Base-by-base conservation (phyloP, 352 stramenopile genomes). In the Phytophthora fragariaefolia region DNA sequence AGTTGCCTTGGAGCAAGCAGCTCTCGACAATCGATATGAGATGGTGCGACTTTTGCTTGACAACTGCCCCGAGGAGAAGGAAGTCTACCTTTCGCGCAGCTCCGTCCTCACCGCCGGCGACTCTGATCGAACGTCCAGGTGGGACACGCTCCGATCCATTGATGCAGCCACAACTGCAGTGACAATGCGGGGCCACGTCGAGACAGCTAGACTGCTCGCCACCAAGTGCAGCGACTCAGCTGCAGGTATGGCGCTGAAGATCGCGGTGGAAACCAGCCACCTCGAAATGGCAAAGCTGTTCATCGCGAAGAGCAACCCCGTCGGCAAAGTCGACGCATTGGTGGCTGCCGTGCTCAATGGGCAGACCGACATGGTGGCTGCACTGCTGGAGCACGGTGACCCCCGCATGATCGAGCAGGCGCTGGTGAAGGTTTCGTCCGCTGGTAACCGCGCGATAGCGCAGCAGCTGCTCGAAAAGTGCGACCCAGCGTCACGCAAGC, bases 331-430 rank as follows among this genome's bases (percentile, higher is more conserved):
- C 1, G 20, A 68, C 8, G 60, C 60, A 0, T 45, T 68, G 32
- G 60, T 68, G 7, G 30, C 51, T n/a, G 60, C 60, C 4, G 60
- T 57, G 7, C 15, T 28, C 8, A 36, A 36, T 12, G 51, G 63
- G 2, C 50, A 63, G 1, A 6, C 28, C n/a, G 42, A 63, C 8
- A 68, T 68, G 42, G 43, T 57, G 2, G 27, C 10, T 17, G 18
- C 26, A 17, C 27, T 68, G 23, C 43, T 68, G 4, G 42, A 55
- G 18, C 4, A 46, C 26, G 52, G 60, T 2, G 52, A 63, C 15
- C 7, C 49, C 12, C 51, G 52, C 3, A 63, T 57, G 53, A 40
- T 68, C 6, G 60, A 68, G 51, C 60, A 68, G 27, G 60, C 60
- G 10, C 18, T 68, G 12, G 52, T 68, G 8, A 63, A 63, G 51